Evolutionary conservation across 2,329 filamentous ascomycete species (phyloP), one percentile per base, ranked within the genome.

Genomic region (Coniochaeta sp.): DNA sequence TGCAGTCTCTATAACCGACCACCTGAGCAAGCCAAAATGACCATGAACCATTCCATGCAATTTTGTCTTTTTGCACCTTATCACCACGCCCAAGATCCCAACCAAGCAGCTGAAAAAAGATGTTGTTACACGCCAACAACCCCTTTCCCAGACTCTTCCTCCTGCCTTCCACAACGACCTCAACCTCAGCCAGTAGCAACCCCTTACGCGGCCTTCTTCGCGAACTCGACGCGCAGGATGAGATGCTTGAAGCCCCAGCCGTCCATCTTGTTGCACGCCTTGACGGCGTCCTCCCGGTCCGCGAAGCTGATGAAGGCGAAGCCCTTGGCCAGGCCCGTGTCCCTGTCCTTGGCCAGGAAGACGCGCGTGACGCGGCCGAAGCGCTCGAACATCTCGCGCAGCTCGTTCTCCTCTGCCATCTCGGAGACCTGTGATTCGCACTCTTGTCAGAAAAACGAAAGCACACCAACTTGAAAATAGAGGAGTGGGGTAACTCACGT

Each of bases 301-400:
- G 87, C 89, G 67, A 94, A 99, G 71, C 89, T 95, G 78, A 99
- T 95, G 71, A 99, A 99, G 24, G 95, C 95, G 70, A 99, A 99
- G 57, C 94, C 94, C 83, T 99, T 99, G 62, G 94, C 94, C 69
- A 92, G 77, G 55, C 91, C 89, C 35, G 94, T 99, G 64, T 99
- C 94, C 68, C 94, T 81, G 76, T 99, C 94, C 81, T 96, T 97
- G 64, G 94, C 94, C 65, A 99, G 74, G 80, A 99, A 99, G 49
- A 99, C 94, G 71, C 94, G 85, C 52, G 92, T 97, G 67, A 99
- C 94, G 61, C 91, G 89, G 66, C 94, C 94, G 70, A 94, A 96
- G 61, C 94, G 85, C 77, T 95, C 91, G 78, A 99, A 99, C 84
- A 99, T 91, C 70, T 96, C 91, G 68, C 94, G 89, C 60, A 99